Evolutionary conservation across 1,284 basidiomycete species (phyloP), one percentile per base, ranked within the genome.

Genomic region (Irpex lacteus): DNA sequence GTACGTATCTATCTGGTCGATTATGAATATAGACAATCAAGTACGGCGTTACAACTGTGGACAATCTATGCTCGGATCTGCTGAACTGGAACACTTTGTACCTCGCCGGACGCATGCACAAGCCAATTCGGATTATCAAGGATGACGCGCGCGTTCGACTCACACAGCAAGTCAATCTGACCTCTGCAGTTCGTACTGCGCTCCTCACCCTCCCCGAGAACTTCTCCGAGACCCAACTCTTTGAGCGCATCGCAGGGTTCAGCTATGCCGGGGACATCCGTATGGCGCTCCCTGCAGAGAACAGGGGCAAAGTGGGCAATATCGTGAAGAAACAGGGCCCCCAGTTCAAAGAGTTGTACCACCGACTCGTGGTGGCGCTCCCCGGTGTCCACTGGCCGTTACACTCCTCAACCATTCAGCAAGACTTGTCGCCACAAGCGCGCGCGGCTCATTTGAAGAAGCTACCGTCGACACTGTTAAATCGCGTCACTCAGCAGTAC

Each of bases 31-130:
- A 98, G 92, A 89, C 85, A 60, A 92, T 98, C 78, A 99, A 99
- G 79, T 99, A 99, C 75, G 97, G 97, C n/a, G 90, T 98, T 32
- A 96, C 97, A 38, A 95, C 94, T 0, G 86, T 98, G 6, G 93
- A 97, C 70, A 90, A 90, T 63, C 84, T 99, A 36, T 95, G 92
- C 70, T 84, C 88, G 0, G 98, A 99, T 74, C 80, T 99, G 50
- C 82, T 96, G 52, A 92, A 95, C 71, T 99, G 98, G 97, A 86
- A 89, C 54, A 89, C 94, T 18, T 85, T 99, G 6, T 99, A 99
- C 77, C 87, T 98, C 55, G 92, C 95, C 1, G 98, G 97, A 0
- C 85, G 97, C 21, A 95, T 99, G 89, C 97, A 99, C 79, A 99
- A 99, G 76, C 97, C 98, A 0, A 82, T 96, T 59, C 87, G 94